Percentiles rank a stretch among this genome's conserved stretches.
phyloP scores from a whole-genome alignment of 345 rosid species.

The Diplotaxis tenuifolia region DNA sequence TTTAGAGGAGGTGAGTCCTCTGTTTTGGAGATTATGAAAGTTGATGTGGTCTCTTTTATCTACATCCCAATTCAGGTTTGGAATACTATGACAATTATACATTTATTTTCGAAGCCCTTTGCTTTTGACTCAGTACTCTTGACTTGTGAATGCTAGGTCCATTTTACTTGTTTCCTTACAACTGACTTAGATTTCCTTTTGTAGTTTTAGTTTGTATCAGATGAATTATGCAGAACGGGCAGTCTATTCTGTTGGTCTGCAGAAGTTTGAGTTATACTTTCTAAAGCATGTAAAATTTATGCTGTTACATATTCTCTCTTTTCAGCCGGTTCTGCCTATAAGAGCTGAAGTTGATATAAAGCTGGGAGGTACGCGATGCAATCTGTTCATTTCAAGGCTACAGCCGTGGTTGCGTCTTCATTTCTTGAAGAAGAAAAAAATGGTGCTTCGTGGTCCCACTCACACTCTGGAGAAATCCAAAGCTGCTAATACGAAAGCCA shows the following conservation, averaged over 20 bases:
- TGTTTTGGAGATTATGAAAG: constrained; percentile 84
- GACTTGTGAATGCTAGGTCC: constrained; percentile 15
- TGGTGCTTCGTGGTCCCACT: constrained; percentile 61
- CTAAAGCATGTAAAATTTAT: not conserved
- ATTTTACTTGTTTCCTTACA: constrained; percentile 13
- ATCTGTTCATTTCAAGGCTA: constrained; percentile 64
- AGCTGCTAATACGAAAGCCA: constrained; percentile 51
- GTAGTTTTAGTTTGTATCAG: constrained; percentile 2
- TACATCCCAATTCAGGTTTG: constrained; percentile 78
- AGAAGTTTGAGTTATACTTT: not conserved
- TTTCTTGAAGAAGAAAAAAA: constrained; percentile 56
- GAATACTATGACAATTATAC: constrained; percentile 26
- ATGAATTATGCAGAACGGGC: not conserved
- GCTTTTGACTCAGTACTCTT: constrained; percentile 9
- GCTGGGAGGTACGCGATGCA: constrained; percentile 88
- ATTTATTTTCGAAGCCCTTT: not conserved
- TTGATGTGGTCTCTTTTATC: constrained; percentile 69
- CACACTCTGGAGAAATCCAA: constrained; percentile 46
- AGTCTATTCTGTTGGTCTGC: constrained; percentile 8
- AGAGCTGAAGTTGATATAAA: constrained; percentile 96
- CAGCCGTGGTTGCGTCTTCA: constrained; percentile 81
- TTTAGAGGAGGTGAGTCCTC: constrained; percentile 75
- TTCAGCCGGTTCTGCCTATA: constrained; percentile 70
- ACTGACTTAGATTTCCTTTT: not conserved
- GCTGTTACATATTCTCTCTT: constrained; percentile 16